phyloP scores from a whole-genome alignment of 2,329 filamentous ascomycete genomes.

The Hypoxylon sp. region DNA sequence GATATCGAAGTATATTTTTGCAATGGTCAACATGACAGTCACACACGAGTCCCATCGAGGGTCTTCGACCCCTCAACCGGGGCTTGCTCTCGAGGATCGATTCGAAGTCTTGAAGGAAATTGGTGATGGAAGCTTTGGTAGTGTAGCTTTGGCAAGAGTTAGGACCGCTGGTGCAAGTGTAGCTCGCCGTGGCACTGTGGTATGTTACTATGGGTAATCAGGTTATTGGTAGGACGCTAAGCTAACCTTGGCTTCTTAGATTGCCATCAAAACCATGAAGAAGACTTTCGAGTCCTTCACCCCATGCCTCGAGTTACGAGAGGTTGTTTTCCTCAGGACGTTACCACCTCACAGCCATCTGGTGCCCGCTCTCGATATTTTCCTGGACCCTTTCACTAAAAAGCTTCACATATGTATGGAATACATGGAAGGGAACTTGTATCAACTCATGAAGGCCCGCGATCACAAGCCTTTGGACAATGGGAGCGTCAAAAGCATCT shows the following conservation, averaged over 20 bases:
- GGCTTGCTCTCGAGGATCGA: slow-evolving; percentile 85
- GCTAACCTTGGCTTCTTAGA: slow-evolving; percentile 66
- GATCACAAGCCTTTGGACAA: slow-evolving; percentile 95
- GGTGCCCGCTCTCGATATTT: slow-evolving; percentile 98
- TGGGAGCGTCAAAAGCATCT: slow-evolving; percentile 94
- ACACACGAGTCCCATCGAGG: slow-evolving; percentile 81
- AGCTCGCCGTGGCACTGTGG: slow-evolving; percentile 91
- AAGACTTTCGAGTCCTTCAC: slow-evolving; percentile 96
- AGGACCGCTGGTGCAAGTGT: slow-evolving; percentile 90
- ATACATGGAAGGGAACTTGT: slow-evolving; percentile 99
- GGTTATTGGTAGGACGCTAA: slow-evolving; percentile 9
- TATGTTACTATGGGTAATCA: slow-evolving; percentile 65
- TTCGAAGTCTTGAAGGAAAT: slow-evolving; percentile 99
- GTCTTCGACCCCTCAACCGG: slow-evolving; percentile 67
- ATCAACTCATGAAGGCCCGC: slow-evolving; percentile 98
- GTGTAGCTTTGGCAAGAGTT: slow-evolving; percentile 91
- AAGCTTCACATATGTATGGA: slow-evolving; percentile 99
- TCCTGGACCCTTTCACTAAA: slow-evolving; percentile 94
- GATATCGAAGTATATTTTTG: slow-evolving; percentile 21
- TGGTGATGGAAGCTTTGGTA: slow-evolving; percentile 98
- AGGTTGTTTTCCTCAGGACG: slow-evolving; percentile 95
- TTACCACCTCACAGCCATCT: slow-evolving; percentile 90
- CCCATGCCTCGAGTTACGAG: slow-evolving; percentile 91
- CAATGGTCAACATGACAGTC: slow-evolving; percentile 77
- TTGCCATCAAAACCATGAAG: slow-evolving; percentile 99